Evolutionary conservation across 2,329 filamentous ascomycete genomes (phyloP).

Genomic region (Cryoendolithus antarcticus): DNA sequence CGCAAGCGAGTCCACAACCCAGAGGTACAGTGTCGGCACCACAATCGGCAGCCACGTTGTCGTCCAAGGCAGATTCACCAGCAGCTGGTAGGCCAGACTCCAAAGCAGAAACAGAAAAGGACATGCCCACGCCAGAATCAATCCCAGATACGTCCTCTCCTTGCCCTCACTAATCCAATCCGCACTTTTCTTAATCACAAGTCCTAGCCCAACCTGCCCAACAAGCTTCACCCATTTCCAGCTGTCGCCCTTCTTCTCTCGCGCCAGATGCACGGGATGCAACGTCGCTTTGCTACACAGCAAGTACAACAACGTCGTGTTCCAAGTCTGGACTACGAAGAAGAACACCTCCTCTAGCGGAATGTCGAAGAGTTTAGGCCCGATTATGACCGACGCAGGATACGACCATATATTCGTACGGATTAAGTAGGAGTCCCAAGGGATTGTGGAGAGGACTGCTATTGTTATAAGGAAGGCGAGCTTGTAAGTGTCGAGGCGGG

Average conservation of each 20-base stretch:
- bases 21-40: slow-evolving; percentile 56
- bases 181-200: slow-evolving; percentile 33
- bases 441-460: slow-evolving; percentile 55
- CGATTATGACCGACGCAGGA: slow-evolving; percentile 51
- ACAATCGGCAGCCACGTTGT: slow-evolving; percentile 49
- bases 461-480: slow-evolving; percentile 48
- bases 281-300: slow-evolving; percentile 52
- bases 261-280: slow-evolving; percentile 40
- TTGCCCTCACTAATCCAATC: slow-evolving; percentile 34
- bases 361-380: slow-evolving; percentile 50
- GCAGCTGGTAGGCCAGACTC: slow-evolving; percentile 50
- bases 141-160: slow-evolving; percentile 51
- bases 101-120: slow-evolving; percentile 55
- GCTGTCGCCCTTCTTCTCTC: slow-evolving; percentile 24
- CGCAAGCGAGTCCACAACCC: slow-evolving; percentile 59
- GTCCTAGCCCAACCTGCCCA: slow-evolving; percentile 40
- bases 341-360: slow-evolving; percentile 65
- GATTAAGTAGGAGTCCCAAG: slow-evolving; percentile 68
- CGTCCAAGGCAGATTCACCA: slow-evolving; percentile 46
- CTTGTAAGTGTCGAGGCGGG: slow-evolving; percentile 50
- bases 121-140: slow-evolving; percentile 57
- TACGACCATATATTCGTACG: slow-evolving; percentile 59
- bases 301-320: slow-evolving; percentile 56
- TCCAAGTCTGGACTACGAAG: slow-evolving; percentile 66
- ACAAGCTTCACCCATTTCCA: slow-evolving; percentile 31